Evolutionary conservation across 2,329 filamentous ascomycete species (phyloP).

Genomic region (Fusarium sp.): DNA sequence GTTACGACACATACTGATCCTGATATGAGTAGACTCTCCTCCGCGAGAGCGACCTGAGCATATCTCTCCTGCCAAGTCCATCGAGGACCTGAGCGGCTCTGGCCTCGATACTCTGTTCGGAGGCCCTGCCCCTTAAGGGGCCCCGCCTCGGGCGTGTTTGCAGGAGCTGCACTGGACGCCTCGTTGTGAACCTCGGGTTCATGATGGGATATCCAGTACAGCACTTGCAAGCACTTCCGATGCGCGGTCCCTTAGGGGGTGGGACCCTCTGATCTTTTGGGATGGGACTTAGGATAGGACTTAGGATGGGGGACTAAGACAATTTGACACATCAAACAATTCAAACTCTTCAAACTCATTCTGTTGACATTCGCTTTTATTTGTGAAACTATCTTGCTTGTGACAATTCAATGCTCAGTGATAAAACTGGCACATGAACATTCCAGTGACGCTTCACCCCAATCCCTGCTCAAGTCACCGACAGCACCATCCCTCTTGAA

Average conservation of each 20-base stretch:
- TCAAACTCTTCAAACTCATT: background rate
- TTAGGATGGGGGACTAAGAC: background rate
- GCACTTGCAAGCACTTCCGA: conserved; percentile 27
- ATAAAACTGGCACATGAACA: background rate
- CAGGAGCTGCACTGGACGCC: conserved; percentile 15
- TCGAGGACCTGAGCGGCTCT: too few species aligned
- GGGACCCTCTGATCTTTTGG: background rate
- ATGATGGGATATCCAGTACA: background rate
- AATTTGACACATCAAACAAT: conserved; percentile 10
- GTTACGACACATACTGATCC: too few species aligned
- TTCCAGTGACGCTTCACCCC: too few species aligned
- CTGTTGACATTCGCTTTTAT: background rate
- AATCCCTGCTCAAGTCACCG: too few species aligned
- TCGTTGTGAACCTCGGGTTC: conserved; percentile 31
- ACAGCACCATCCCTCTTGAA: too few species aligned
- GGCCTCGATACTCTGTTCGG: too few species aligned
- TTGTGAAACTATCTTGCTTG: background rate
- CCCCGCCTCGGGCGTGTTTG: conserved; percentile 3
- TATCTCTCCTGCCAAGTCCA: too few species aligned
- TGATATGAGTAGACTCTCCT: too few species aligned
- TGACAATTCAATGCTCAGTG: background rate
- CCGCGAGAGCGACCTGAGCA: too few species aligned
- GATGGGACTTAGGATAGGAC: background rate
- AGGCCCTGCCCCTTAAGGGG: conserved; percentile 9
- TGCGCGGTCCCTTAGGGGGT: background rate